These are phyloP conservation scores for Sanguinoderma infundibulare DNA, from an alignment of 1,284 basidiomycete species.

Conservation along the genomic window DNA sequence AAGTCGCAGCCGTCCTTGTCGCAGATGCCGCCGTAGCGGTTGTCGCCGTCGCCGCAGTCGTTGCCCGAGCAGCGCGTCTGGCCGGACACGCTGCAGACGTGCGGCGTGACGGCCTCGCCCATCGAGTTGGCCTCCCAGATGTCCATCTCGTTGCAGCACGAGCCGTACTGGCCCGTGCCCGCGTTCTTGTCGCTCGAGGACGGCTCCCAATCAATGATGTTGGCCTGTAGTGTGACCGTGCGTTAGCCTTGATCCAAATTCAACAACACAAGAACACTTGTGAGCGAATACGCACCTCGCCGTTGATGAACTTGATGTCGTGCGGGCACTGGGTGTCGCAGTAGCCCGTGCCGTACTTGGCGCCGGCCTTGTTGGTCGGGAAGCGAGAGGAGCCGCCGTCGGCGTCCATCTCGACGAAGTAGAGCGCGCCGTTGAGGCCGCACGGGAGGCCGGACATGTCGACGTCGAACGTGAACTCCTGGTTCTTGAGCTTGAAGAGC, in stretches of 20 bases:
- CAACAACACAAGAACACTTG: neutral
- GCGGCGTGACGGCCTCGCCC: slow-evolving; percentile 51
- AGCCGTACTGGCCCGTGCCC: slow-evolving; percentile 48
- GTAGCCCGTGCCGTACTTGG: slow-evolving; percentile 60
- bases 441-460: slow-evolving; percentile 59
- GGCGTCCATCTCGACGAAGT: slow-evolving; percentile 45
- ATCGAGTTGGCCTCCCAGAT: slow-evolving; percentile 59
- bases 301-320: slow-evolving; percentile 61
- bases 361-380: slow-evolving; percentile 51
- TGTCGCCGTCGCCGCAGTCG: slow-evolving; percentile 41
- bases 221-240: slow-evolving; percentile 51
- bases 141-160: slow-evolving; percentile 62
- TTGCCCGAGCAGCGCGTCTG: slow-evolving; percentile 46
- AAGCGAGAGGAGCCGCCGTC: slow-evolving; percentile 43
- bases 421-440: slow-evolving; percentile 57
- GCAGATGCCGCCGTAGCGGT: slow-evolving; percentile 48
- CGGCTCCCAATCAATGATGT: slow-evolving; percentile 46
- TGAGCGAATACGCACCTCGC: slow-evolving; percentile 36
- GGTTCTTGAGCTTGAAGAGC: slow-evolving; percentile 56
- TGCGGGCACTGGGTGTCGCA: slow-evolving; percentile 54
- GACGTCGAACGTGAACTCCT: slow-evolving; percentile 64
- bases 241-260: no score
- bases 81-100: slow-evolving; percentile 46
- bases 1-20: slow-evolving; percentile 61
- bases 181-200: slow-evolving; percentile 47